A percentile compares a stretch with the other conserved stretches of the same genome.
phyloP scores from a whole-genome alignment of 2,329 filamentous ascomycete species.

The Colletotrichum truncatum region DNA sequence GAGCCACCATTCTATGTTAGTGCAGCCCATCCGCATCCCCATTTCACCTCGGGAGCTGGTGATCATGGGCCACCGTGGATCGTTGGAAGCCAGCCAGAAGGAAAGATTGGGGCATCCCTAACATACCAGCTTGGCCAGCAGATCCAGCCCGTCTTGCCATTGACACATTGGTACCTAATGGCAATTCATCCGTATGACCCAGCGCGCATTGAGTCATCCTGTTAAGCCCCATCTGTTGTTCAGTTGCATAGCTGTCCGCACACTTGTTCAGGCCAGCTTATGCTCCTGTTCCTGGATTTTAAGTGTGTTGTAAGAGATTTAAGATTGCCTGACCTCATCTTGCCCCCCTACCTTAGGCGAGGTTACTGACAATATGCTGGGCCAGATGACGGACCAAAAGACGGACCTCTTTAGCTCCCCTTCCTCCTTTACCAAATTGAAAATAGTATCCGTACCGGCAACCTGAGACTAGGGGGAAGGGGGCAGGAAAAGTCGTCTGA shows the following conservation, averaged over 20 bases:
- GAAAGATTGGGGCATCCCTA: conserved; percentile 9
- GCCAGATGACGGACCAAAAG: not conserved
- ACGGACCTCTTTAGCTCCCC: not conserved
- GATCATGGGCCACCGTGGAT: conserved; percentile 18
- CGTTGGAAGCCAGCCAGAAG: conserved; percentile 14
- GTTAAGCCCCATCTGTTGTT: not conserved
- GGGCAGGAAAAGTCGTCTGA: conserved; percentile 8
- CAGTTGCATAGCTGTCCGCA: too few relatives aligned
- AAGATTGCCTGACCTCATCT: conserved; percentile 15
- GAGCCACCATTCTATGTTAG: too few relatives aligned
- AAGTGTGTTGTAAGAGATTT: not conserved
- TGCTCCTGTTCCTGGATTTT: not conserved
- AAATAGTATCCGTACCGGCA: not conserved
- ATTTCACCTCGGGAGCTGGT: conserved; percentile 8
- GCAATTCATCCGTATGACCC: not conserved
- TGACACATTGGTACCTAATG: conserved; percentile 9
- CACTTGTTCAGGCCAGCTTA: too few relatives aligned
- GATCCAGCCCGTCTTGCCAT: not conserved
- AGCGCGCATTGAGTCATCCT: conserved; percentile 11
- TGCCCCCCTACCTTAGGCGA: conserved; percentile 16
- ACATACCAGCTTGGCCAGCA: not conserved
- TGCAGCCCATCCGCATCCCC: conserved; percentile 7
- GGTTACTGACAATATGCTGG: conserved; percentile 11
- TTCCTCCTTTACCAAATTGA: too few relatives aligned
- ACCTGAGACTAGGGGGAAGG: too few relatives aligned